Conservation (phyloP, 805 yeast species). For the Ogataea thermomethanolica region DNA sequence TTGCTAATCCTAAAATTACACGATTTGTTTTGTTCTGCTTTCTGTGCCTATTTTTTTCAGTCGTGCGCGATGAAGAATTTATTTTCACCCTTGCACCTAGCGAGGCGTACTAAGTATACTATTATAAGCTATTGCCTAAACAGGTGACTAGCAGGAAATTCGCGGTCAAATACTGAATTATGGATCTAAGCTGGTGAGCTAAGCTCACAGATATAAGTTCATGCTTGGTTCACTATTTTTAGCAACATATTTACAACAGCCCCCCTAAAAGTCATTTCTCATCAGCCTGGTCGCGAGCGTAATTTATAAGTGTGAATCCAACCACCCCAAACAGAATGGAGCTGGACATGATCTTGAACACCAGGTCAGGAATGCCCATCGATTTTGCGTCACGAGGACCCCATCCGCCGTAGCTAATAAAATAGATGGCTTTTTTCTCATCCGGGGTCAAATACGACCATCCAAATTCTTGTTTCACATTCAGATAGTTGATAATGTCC, state of each 20-base stretch:
- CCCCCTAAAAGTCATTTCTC: constrained; percentile 1
- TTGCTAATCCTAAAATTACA: constrained; percentile 3
- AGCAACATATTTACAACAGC: constrained; percentile 6
- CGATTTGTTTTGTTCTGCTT: constrained; percentile 10
- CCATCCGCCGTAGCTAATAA: constrained; percentile 60
- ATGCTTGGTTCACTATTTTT: constrained; percentile 4
- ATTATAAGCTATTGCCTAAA: not conserved
- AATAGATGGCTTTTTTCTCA: constrained; percentile 57
- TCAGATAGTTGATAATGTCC: constrained; percentile 35
- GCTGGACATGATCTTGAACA: constrained; percentile 33
- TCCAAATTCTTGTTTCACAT: constrained; percentile 35
- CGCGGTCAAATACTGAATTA: not conserved
- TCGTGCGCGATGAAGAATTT: constrained; percentile 10
- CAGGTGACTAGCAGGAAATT: no score
- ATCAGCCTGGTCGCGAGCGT: constrained; percentile 26
- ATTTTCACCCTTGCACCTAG: constrained; percentile 5
- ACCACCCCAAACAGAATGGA: constrained; percentile 32
- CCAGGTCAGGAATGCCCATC: constrained; percentile 31
- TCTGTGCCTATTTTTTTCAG: constrained; percentile 9
- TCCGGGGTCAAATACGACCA: constrained; percentile 42
- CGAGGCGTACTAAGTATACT: constrained; percentile 1
- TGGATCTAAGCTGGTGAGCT: no score
- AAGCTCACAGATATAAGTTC: not conserved
- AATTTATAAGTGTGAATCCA: constrained; percentile 33
- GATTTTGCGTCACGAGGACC: constrained; percentile 46